Percentiles rank a stretch among this genome's conserved stretches.
phyloP scores from a whole-genome alignment of 192 early-diverging fungal species.

The Coemansia sp. region DNA sequence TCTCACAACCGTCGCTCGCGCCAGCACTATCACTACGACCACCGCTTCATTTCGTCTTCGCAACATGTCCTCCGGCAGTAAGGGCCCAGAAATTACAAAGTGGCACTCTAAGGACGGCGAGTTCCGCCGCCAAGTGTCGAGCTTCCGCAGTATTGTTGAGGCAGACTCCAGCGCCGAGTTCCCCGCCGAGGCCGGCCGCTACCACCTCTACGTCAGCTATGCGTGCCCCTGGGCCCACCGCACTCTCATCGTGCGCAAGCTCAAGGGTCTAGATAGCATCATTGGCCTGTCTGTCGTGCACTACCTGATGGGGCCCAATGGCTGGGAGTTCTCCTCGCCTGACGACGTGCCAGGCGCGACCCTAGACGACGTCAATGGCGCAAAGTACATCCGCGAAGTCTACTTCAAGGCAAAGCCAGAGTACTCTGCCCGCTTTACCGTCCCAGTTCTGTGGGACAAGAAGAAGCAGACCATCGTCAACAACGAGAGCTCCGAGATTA shows the following conservation, averaged over 20 bases:
- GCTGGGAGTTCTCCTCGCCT: conserved; percentile 78
- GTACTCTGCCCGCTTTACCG: conserved; percentile 79
- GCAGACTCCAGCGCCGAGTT: conserved; percentile 65
- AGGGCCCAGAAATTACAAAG: conserved; percentile 39
- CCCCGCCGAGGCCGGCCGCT: conserved; percentile 74
- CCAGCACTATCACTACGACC: not conserved
- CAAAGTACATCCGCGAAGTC: conserved; percentile 79
- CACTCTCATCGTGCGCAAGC: conserved; percentile 80
- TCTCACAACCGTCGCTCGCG: not conserved
- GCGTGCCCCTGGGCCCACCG: conserved; percentile 87
- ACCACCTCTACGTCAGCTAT: conserved; percentile 77
- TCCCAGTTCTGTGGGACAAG: conserved; percentile 98
- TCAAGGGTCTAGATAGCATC: conserved; percentile 87
- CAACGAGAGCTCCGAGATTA: conserved; percentile 97
- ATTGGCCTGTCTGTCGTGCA: conserved; percentile 89
- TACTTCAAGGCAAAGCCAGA: conserved; percentile 91
- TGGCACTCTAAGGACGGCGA: conserved; percentile 79
- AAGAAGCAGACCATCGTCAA: conserved; percentile 90
- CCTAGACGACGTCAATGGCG: conserved; percentile 74
- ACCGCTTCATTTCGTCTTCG: not conserved
- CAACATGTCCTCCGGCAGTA: conserved; percentile 8
- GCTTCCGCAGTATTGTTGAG: conserved; percentile 67
- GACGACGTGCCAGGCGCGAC: conserved; percentile 79
- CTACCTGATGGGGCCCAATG: conserved; percentile 75
- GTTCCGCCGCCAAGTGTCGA: conserved; percentile 76